These are phyloP conservation scores for Peziza echinospora DNA, from an alignment of 495 filamentous ascomycete species.

Conservation along the genomic window DNA sequence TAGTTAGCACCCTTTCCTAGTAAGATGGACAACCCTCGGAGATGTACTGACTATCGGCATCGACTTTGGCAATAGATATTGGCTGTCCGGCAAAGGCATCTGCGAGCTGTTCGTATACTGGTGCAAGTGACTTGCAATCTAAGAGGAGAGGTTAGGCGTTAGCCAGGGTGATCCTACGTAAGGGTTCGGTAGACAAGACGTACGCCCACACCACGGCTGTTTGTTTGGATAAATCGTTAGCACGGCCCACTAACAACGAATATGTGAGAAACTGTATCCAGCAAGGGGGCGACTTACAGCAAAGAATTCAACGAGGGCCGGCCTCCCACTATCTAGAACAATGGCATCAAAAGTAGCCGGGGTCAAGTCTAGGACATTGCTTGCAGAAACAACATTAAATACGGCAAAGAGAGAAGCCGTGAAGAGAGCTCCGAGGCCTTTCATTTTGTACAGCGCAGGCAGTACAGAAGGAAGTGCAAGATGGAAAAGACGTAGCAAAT, in stretches of 20 bases:
- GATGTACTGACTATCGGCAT: constrained; percentile 40
- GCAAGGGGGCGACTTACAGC: constrained; percentile 24
- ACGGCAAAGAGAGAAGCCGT: constrained; percentile 9
- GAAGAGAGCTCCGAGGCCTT: constrained; percentile 16
- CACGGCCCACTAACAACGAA: too few species aligned
- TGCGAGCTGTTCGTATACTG: constrained; percentile 86
- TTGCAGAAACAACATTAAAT: constrained; percentile 8
- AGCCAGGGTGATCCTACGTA: too few species aligned
- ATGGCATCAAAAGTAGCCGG: constrained; percentile 76
- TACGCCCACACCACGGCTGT: constrained; percentile 82
- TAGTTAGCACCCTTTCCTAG: not conserved
- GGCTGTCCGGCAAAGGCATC: constrained; percentile 53
- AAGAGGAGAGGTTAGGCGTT: too few species aligned
- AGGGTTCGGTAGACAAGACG: too few species aligned
- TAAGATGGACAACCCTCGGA: not conserved
- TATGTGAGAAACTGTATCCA: too few species aligned
- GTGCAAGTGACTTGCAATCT: constrained; percentile 96
- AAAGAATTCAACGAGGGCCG: constrained; percentile 95
- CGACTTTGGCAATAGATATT: constrained; percentile 81
- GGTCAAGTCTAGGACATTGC: constrained; percentile 56
- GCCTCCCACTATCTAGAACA: constrained; percentile 79
- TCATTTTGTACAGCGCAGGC: constrained; percentile 11
- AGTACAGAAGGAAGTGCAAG: too few species aligned
- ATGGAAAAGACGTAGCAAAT: too few species aligned
- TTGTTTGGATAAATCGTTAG: too few species aligned